phyloP scores from a whole-genome alignment of 2,329 filamentous ascomycete species.

The Colletotrichum siamense region DNA sequence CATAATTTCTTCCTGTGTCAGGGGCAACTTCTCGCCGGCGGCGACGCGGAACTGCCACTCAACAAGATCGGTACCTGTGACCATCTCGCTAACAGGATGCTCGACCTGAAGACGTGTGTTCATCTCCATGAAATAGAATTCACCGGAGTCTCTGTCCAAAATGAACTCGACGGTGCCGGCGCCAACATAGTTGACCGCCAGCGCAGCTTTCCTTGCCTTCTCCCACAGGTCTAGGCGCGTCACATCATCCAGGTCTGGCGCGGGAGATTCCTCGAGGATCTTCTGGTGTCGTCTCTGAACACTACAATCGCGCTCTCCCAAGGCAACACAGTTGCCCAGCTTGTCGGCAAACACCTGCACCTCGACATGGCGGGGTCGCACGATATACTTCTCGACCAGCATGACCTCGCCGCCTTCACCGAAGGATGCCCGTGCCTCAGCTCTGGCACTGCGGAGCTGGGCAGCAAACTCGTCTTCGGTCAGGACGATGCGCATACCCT shows the following conservation, averaged over 20 bases:
- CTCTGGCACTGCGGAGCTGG: constrained; percentile 75
- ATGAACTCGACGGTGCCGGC: constrained; percentile 93
- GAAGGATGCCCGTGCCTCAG: constrained; percentile 79
- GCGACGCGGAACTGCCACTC: constrained; percentile 92
- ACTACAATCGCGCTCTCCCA: constrained; percentile 88
- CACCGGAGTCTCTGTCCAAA: constrained; percentile 79
- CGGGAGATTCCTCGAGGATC: constrained; percentile 88
- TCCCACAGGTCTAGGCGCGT: constrained; percentile 69
- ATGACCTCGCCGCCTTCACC: constrained; percentile 81
- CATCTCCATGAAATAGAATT: constrained; percentile 86
- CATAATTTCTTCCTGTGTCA: constrained; percentile 70
- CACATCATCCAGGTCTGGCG: constrained; percentile 66
- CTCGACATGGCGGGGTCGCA: constrained; percentile 82
- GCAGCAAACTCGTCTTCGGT: constrained; percentile 71
- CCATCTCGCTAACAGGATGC: constrained; percentile 85
- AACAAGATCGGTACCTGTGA: constrained; percentile 77
- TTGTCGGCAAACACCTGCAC: constrained; percentile 90
- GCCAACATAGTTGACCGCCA: constrained; percentile 85
- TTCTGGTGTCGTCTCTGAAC: constrained; percentile 90
- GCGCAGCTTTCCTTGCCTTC: constrained; percentile 68
- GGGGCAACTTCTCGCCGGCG: constrained; percentile 60
- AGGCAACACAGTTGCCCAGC: constrained; percentile 78
- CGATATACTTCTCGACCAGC: constrained; percentile 84
- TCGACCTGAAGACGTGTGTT: constrained; percentile 94
- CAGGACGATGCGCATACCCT: constrained; percentile 81